Evolutionary conservation across 2,329 filamentous ascomycete genomes (phyloP), one percentile per base, ranked within the genome.

Genomic region (Diaporthe eres): DNA sequence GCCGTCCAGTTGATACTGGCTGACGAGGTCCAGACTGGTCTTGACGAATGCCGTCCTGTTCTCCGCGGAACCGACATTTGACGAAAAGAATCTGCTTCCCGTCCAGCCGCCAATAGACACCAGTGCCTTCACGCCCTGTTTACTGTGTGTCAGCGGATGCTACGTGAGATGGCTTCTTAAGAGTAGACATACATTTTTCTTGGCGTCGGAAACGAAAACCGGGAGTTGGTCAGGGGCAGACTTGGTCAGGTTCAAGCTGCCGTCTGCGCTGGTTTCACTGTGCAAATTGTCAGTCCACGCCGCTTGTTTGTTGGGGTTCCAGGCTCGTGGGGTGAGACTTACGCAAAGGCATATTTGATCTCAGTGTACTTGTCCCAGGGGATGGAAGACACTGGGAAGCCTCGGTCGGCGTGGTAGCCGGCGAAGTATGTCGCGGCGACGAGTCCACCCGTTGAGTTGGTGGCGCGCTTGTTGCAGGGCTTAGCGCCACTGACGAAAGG

Each of bases 41-140:
- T 78, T 77, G 47, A 78, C 76, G 34, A 80, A 80, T 8, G 76
- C 75, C 12, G 79, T 79, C 13, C 79, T 76, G 76, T 80, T 80
- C 63, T 76, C 76, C 0, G 78, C 47, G 4, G 68, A 74, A 0
- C 77, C 77, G 39, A 78, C 19, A 12, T 15, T 60, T 2, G 53
- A 60, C 6, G 75, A 77, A 28, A 75, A 72, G 53, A 39, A 76
- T 9, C 44, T 44, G 58, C 71, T 74, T 22, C 77, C 77, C 17
- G 73, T 77, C 77, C 77, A 78, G 7, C 77, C 77, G 8, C 77
- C 77, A 28, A 77, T 37, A 5, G 77, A 78, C 22, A 76, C 37
- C 3, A 74, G 60, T 13, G 75, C 76, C 47, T 77, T 77, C 51
- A 77, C 75, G 28, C 51, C 51, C 74, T 76, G 8, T 60, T 49